phyloP scores from a whole-genome alignment of 1,284 basidiomycete species.

The Boletellus deceptivus region DNA sequence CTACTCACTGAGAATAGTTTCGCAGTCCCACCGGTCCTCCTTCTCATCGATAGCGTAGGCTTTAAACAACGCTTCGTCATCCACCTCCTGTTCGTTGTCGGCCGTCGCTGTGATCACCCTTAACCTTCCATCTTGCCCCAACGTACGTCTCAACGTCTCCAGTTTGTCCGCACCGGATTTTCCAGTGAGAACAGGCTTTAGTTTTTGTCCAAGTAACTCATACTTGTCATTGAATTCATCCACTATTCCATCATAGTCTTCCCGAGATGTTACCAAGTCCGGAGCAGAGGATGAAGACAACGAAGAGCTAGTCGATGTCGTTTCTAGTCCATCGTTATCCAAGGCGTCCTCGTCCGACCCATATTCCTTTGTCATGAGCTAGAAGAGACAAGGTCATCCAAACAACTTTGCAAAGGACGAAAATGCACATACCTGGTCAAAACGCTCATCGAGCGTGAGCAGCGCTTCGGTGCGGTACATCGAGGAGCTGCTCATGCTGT shows the following conservation, averaged over 20 bases:
- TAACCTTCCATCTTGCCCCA: slow-evolving; percentile 66
- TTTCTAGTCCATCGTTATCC: slow-evolving; percentile 42
- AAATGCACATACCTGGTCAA: slow-evolving; percentile 72
- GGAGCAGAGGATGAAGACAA: slow-evolving; percentile 66
- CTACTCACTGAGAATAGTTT: slow-evolving; percentile 86
- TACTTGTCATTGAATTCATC: slow-evolving; percentile 94
- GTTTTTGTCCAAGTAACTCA: slow-evolving; percentile 88
- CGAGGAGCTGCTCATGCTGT: slow-evolving; percentile 96
- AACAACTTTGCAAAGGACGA: neutral
- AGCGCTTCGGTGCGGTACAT: slow-evolving; percentile 93
- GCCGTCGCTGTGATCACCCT: slow-evolving; percentile 24
- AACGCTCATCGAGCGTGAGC: slow-evolving; percentile 87
- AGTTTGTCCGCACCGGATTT: slow-evolving; percentile 77
- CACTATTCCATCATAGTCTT: slow-evolving; percentile 90
- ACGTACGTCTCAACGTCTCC: slow-evolving; percentile 72
- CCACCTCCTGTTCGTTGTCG: slow-evolving; percentile 42
- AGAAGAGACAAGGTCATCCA: slow-evolving; percentile 5
- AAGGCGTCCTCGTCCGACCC: slow-evolving; percentile 53
- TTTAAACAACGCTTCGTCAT: slow-evolving; percentile 49
- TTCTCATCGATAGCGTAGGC: slow-evolving; percentile 51
- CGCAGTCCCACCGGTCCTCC: slow-evolving; percentile 89
- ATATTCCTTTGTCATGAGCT: slow-evolving; percentile 77
- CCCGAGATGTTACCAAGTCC: slow-evolving; percentile 74
- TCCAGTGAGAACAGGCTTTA: slow-evolving; percentile 72
- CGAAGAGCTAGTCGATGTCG: slow-evolving; percentile 36